Percentiles rank a stretch among this genome's conserved stretches.
Evolutionary conservation across 768 basidiomycete genomes (phyloP).

Genomic region (Chiua virens): DNA sequence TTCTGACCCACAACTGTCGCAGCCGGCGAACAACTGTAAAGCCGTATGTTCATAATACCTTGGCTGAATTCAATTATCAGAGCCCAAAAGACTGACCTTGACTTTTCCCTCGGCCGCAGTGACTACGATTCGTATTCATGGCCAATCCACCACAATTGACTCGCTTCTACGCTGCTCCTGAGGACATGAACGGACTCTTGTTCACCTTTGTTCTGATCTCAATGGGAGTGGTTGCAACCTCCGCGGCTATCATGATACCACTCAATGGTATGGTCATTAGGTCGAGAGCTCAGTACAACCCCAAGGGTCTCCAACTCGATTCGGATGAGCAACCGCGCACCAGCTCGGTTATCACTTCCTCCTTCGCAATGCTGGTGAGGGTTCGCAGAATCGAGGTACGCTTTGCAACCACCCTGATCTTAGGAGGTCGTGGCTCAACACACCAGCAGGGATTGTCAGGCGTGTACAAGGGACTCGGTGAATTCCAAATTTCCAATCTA

Average conservation of each 20-base stretch:
- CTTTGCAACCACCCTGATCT: neutral
- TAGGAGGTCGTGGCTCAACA: neutral
- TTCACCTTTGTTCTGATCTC: constrained; percentile 31
- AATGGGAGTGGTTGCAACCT: constrained; percentile 45
- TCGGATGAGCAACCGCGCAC: constrained; percentile 75
- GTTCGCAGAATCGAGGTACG: constrained; percentile 73
- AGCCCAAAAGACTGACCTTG: too few relatives aligned
- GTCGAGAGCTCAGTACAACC: constrained; percentile 83
- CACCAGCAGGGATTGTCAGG: constrained; percentile 57
- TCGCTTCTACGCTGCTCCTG: too few relatives aligned
- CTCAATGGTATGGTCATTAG: constrained; percentile 70
- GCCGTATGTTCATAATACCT: too few relatives aligned
- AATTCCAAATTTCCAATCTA: constrained; percentile 8
- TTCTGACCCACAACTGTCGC: too few relatives aligned
- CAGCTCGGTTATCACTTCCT: constrained; percentile 73
- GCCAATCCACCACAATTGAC: too few relatives aligned
- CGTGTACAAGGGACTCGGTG: constrained; percentile 72
- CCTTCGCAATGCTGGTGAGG: constrained; percentile 69
- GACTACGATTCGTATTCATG: too few relatives aligned
- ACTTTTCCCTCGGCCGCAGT: too few relatives aligned
- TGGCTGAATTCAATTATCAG: too few relatives aligned
- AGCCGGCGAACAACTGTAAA: too few relatives aligned
- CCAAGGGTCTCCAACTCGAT: constrained; percentile 80
- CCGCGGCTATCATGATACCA: constrained; percentile 59
- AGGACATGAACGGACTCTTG: too few relatives aligned